Evolutionary conservation across 2,329 filamentous ascomycete genomes (phyloP), one percentile per base, ranked within the genome.

Genomic region (Phyllosticta citribraziliensis): DNA sequence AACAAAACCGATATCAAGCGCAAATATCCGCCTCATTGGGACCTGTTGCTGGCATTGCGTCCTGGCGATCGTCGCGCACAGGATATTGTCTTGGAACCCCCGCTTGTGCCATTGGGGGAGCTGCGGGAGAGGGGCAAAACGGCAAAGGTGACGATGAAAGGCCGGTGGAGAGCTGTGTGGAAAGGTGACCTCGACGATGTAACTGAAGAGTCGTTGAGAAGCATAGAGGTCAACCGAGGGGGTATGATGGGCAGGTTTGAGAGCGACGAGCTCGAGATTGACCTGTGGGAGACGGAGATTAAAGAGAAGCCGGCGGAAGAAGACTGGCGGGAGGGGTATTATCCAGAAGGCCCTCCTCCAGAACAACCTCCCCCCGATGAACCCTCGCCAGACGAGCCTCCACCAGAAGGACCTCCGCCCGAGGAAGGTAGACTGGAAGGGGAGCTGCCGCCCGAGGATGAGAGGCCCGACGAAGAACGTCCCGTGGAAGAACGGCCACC

Each of bases 21-120:
- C 24, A 68, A 67, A 30, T 68, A 75, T 64, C 75, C 75, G 4
- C 74, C 75, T 1, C 63, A 69, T 2, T 66, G 69, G 3, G 71
- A 72, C 0, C 69, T 72, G 47, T 62, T 78, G 10, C 64, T 73
- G 1, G 71, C 74, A 4, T 62, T 77, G 9, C 64, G 64, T 17
- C 73, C 75, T 0, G 71, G 72, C 10, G 67, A 68, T 2, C 66
- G 70, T 25, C 65, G 71, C 11, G 67, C 68, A n/a, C 65, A 68
- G 11, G 70, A 75, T n/a, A 62, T 77, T 2, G 66, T 70, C 3
- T 70, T 77, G 50, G 65, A 70, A 40, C 70, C 68, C 62, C 72
- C 74, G 0, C 74, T 74, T 69, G 70, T 76, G 66, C 71, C 73
- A 6, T 64, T 70, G 19, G 65, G 75, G 64, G 72, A 69, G n/a